Evolutionary conservation across 2,329 filamentous ascomycete species (phyloP).

Genomic region (Paecilomyces sp.): DNA sequence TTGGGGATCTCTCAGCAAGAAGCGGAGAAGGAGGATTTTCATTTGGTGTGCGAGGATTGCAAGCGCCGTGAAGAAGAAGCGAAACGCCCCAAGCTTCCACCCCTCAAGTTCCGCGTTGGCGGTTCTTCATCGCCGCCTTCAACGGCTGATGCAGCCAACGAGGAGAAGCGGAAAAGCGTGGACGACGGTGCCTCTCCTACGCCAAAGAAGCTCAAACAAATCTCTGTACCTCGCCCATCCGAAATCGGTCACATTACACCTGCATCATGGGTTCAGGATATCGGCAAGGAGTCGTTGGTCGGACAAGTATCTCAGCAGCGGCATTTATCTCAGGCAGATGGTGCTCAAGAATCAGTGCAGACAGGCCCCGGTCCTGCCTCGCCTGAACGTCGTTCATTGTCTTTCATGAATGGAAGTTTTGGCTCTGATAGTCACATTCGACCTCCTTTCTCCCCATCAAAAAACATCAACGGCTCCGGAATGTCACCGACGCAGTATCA

Average conservation of each 20-base stretch:
- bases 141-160: conserved; percentile 9
- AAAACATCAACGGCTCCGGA: conserved; percentile 20
- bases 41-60: conserved; percentile 77
- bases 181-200: conserved; percentile 13
- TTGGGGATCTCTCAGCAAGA: conserved; percentile 70
- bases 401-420: conserved; percentile 6
- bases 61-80: conserved; percentile 58
- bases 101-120: conserved; percentile 52
- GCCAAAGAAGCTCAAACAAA: conserved; percentile 15
- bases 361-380: conserved; percentile 13
- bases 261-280: not conserved
- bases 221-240: conserved; percentile 1
- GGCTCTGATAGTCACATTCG: conserved; percentile 16
- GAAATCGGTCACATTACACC: not conserved
- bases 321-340: not conserved
- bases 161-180: conserved; percentile 14
- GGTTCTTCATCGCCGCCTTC: conserved; percentile 42
- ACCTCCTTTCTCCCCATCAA: conserved; percentile 26
- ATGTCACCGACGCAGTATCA: conserved; percentile 16
- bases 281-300: not conserved
- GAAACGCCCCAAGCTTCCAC: conserved; percentile 55
- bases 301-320: not conserved
- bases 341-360: not conserved
- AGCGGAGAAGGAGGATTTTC: conserved; percentile 78
- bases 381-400: conserved; percentile 23